These are phyloP conservation scores for Paramarasmius palmivorus DNA, from an alignment of 1,284 basidiomycete genomes.

Conservation along the genomic window DNA sequence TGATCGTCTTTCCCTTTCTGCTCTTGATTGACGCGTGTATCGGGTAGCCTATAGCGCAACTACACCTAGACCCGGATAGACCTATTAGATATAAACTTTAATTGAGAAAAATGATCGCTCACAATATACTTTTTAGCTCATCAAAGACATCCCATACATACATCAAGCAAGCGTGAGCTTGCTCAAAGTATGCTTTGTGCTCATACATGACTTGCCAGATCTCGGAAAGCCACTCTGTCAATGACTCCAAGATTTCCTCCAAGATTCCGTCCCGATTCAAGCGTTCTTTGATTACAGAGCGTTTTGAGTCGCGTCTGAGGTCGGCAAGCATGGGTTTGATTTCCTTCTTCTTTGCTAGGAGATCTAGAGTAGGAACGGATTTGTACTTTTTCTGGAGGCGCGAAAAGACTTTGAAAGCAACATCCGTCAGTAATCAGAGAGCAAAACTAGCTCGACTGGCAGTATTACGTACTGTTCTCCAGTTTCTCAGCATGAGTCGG, in stretches of 20 bases:
- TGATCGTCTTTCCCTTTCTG: neutral
- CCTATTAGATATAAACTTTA: neutral
- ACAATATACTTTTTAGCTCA: neutral
- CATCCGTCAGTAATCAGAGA: no score
- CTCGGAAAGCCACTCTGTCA: neutral
- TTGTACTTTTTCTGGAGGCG: neutral
- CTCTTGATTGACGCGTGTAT: neutral
- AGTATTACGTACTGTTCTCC: neutral
- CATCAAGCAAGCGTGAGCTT: neutral
- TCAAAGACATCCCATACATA: neutral
- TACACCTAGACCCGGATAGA: neutral
- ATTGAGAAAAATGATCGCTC: neutral
- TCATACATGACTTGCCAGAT: conserved; percentile 2
- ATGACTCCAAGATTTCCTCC: neutral
- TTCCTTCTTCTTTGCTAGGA: neutral
- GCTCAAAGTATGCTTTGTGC: neutral
- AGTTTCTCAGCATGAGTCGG: neutral
- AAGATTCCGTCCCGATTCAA: neutral
- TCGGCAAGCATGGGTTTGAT: neutral
- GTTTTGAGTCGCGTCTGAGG: neutral
- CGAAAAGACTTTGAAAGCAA: neutral
- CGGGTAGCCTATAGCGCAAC: neutral
- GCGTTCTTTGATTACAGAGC: neutral
- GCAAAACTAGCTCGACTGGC: neutral
- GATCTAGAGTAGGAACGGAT: neutral